Conservation (phyloP, 441 rosid genomes). For the Pelargonium myrrhifolium region DNA sequence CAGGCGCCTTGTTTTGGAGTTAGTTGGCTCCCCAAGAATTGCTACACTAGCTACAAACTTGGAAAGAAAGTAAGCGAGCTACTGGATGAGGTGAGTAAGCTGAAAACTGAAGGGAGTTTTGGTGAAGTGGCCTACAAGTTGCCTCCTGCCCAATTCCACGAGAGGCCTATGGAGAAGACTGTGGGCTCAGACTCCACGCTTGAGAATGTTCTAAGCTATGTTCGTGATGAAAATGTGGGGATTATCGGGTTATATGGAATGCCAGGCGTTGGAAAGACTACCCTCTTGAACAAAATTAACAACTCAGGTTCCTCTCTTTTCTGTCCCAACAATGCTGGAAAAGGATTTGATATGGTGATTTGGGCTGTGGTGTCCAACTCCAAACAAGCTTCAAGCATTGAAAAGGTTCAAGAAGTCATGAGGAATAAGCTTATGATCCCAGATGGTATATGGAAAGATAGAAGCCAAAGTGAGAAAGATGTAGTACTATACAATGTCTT, state of each 20-base stretch:
- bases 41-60: constrained; percentile 7
- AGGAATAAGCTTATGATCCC: constrained; percentile 7
- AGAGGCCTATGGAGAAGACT: constrained; percentile 5
- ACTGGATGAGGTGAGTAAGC: not conserved
- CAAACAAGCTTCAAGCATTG: constrained; percentile 3
- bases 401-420: constrained; percentile 17
- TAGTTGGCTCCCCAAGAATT: constrained; percentile 1
- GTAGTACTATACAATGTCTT: not conserved
- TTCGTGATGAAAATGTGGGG: not conserved
- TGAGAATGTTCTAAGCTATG: not conserved
- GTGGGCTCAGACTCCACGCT: constrained; percentile 1
- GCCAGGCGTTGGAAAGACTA: constrained; percentile 10
- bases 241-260: constrained; percentile 10
- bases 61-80: constrained; percentile 3
- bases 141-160: not conserved
- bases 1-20: constrained; percentile 4
- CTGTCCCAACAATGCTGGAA: not conserved
- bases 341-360: constrained; percentile 3
- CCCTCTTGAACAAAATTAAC: constrained; percentile 10
- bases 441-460: constrained; percentile 8
- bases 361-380: constrained; percentile 12
- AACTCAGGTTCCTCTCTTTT: not conserved
- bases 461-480: not conserved
- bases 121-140: not conserved
- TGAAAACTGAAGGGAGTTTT: not conserved